Evolutionary conservation across 495 filamentous ascomycete genomes (phyloP).

Genomic region (Neurospora sublineolata): DNA sequence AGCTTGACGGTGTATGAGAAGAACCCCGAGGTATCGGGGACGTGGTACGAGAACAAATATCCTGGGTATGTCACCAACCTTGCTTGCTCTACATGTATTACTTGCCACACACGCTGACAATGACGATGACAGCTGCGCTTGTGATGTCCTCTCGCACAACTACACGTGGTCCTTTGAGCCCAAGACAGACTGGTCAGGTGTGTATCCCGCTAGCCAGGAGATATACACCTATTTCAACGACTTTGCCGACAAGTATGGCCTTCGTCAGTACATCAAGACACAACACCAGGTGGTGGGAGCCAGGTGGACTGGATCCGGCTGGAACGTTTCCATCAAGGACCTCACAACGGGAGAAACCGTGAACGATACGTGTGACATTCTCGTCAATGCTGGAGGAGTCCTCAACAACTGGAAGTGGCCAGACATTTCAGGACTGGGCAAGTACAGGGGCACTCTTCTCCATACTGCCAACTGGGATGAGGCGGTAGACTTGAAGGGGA

Average conservation of each 20-base stretch:
- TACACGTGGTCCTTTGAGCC: conserved; percentile 30
- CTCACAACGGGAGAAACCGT: neutral
- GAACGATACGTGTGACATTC: neutral
- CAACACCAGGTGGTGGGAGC: conserved; percentile 20
- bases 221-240: conserved; percentile 24
- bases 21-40: neutral
- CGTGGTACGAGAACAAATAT: neutral
- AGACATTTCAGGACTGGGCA: conserved; percentile 30
- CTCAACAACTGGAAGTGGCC: conserved; percentile 29
- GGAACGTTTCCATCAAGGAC: neutral
- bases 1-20: neutral
- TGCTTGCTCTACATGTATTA: neutral
- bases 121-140: neutral
- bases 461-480: conserved; percentile 44
- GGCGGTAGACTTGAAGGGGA: conserved; percentile 30
- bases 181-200: conserved; percentile 27
- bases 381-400: neutral
- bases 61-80: neutral
- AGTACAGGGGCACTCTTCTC: conserved; percentile 34
- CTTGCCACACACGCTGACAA: neutral
- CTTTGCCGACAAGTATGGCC: conserved; percentile 21
- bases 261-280: conserved; percentile 22
- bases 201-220: conserved; percentile 23
- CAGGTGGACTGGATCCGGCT: conserved; percentile 12
- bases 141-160: conserved; percentile 8